Evolutionary conservation across 768 basidiomycete genomes (phyloP).

Genomic region (Cystofilobasidium capitatum): DNA sequence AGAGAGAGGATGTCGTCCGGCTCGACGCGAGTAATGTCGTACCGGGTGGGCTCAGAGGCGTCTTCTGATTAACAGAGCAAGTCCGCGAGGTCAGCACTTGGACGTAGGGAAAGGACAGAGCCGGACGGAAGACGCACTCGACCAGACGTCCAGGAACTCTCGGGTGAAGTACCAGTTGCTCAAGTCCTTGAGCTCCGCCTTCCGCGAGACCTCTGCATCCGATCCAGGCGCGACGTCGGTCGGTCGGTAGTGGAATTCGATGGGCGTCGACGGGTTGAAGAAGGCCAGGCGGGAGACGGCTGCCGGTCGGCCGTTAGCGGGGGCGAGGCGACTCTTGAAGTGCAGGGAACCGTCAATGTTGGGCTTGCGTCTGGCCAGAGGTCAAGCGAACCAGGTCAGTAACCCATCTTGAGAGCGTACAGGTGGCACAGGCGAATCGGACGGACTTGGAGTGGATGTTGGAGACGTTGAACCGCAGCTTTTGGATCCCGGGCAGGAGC

Average conservation of each 20-base stretch:
- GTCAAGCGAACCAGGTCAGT: too few relatives aligned
- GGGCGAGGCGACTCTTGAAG: slow-evolving; percentile 1
- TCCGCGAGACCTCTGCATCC: not conserved
- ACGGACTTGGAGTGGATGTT: not conserved
- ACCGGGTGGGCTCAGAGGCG: not conserved
- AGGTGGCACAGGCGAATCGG: too few relatives aligned
- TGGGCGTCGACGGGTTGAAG: not conserved
- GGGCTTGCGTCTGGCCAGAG: not conserved
- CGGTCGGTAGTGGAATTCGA: slow-evolving; percentile 1
- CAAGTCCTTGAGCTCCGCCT: not conserved
- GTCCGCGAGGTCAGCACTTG: not conserved
- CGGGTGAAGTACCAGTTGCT: not conserved
- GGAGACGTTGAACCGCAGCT: not conserved
- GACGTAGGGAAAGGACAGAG: not conserved
- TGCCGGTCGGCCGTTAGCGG: not conserved
- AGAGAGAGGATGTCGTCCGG: not conserved
- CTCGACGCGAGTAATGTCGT: slow-evolving; percentile 9
- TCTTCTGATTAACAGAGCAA: not conserved
- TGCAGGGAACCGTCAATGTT: not conserved
- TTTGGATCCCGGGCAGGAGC: not conserved
- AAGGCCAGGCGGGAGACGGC: not conserved
- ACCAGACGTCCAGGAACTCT: slow-evolving; percentile 19
- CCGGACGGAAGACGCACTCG: slow-evolving; percentile 1
- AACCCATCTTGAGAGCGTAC: not conserved
- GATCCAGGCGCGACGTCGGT: not conserved